Conservation (phyloP, 345 rosid species). For the Corchorus olitorius region DNA sequence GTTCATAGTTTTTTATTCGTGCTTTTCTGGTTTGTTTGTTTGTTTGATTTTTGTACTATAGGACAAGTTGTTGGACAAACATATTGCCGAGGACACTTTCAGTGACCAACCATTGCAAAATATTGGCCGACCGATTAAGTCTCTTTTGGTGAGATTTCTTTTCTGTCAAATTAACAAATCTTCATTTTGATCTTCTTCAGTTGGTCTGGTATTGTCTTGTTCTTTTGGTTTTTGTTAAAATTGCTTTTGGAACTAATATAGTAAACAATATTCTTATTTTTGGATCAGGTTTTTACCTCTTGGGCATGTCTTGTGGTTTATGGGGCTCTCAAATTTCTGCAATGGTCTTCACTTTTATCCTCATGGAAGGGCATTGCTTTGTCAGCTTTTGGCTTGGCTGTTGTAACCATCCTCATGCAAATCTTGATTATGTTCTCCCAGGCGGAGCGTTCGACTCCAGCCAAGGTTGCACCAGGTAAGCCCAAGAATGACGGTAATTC, state of each 20-base stretch:
- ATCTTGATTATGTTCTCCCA: constrained; percentile 75
- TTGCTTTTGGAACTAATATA: constrained; percentile 10
- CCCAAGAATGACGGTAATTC: constrained; percentile 37
- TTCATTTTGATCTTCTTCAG: not conserved
- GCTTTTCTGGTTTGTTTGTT: constrained; percentile 4
- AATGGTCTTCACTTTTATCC: constrained; percentile 66
- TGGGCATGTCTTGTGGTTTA: constrained; percentile 60
- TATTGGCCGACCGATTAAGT: constrained; percentile 65
- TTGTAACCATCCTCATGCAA: constrained; percentile 79
- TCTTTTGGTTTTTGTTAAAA: not conserved
- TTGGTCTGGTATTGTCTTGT: not conserved
- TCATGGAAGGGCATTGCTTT: constrained; percentile 80
- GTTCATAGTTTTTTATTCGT: constrained; percentile 6
- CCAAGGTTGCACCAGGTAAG: constrained; percentile 67
- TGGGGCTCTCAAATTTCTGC: constrained; percentile 60
- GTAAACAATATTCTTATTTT: not conserved
- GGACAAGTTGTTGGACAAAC: constrained; percentile 85
- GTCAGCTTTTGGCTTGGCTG: constrained; percentile 49
- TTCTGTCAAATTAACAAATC: constrained; percentile 1
- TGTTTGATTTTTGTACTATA: constrained; percentile 27
- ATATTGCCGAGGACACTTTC: constrained; percentile 64
- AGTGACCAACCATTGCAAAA: constrained; percentile 63
- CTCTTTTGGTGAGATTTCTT: constrained; percentile 59
- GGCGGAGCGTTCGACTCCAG: constrained; percentile 86
- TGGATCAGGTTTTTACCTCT: constrained; percentile 59